phyloP scores from a whole-genome alignment of 2,329 filamentous ascomycete species.

The Phyllosticta capitalensis region DNA sequence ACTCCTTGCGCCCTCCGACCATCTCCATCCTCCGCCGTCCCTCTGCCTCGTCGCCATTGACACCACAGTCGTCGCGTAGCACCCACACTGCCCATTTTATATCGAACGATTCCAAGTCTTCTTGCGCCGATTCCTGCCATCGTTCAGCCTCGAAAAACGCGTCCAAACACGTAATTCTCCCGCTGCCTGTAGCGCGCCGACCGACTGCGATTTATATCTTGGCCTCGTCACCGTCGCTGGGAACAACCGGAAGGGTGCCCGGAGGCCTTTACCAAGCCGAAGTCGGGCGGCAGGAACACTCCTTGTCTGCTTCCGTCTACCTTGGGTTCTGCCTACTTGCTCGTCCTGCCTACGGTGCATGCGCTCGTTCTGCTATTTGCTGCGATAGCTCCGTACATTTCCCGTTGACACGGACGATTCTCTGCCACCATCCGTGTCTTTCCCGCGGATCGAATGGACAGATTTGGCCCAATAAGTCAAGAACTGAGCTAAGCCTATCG shows the following conservation, averaged over 20 bases:
- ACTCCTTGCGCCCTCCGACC: background rate
- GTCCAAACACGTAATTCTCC: background rate
- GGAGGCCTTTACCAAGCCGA: background rate
- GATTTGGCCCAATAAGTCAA: background rate
- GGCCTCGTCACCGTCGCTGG: background rate
- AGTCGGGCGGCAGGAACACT: background rate
- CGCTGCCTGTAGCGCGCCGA: background rate
- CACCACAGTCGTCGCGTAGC: background rate
- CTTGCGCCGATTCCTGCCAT: background rate
- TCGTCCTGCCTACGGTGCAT: background rate
- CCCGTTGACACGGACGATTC: background rate
- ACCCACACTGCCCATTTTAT: background rate
- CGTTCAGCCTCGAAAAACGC: background rate
- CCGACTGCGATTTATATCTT: background rate
- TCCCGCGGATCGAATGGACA: background rate
- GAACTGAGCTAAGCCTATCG: background rate
- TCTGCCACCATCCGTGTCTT: background rate
- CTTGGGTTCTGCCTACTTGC: background rate
- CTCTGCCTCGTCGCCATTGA: background rate
- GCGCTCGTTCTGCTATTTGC: background rate
- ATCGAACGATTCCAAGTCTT: background rate
- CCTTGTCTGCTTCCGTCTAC: background rate
- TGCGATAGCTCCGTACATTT: background rate
- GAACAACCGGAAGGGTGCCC: background rate
- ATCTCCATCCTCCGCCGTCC: background rate